Evolutionary conservation across 345 rosid species (phyloP), one percentile per base, ranked within the genome.

Genomic region (Acer saccharum): DNA sequence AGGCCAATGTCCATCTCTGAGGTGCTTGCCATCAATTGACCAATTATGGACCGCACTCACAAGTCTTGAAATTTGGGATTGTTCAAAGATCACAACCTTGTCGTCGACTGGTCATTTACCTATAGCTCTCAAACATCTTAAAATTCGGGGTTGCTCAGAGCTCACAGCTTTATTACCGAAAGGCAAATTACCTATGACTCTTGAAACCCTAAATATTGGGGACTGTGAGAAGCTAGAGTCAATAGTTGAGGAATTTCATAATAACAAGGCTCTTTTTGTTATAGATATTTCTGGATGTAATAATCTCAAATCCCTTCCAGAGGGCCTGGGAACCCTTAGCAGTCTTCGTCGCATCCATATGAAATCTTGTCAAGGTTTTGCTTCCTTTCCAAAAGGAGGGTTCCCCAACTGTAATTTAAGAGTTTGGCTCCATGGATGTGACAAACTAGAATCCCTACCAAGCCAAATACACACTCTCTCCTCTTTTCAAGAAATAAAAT

Each of bases 361-460:
- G 2, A 1, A 0, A 1, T 27, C 0, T 2, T 27, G 29, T 2
- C 0, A 1, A 1, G 29, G 2, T 27, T 27, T 27, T 27, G 1
- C 29, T 27, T 27, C 29, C 29, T 27, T 27, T 27, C 29, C 29
- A 27, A 27, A 27, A 27, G 29, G 29, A 27, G 29, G 29, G 29
- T 27, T 27, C 29, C 29, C 29, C 29, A 27, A 27, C 29, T 7
- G 5, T 27, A 14, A 18, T 55, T 55, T 16, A 23, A 23, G 25
- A 23, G 25, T 23, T 23, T 23, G 25, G 25, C 25, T 23, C 0
- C 61, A 55, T 17, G 29, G 29, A 16, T 55, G 61, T 55, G 20
- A 17, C 9, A 55, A 7, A 4, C 20, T 55, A 55, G 20, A 55
- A 17, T 21, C 61, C 7, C 20, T 55, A 4, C 61, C 61, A 1